These are phyloP conservation scores for Boletus tylopilopsis DNA, from an alignment of 768 basidiomycete genomes.

Conservation along the genomic window DNA sequence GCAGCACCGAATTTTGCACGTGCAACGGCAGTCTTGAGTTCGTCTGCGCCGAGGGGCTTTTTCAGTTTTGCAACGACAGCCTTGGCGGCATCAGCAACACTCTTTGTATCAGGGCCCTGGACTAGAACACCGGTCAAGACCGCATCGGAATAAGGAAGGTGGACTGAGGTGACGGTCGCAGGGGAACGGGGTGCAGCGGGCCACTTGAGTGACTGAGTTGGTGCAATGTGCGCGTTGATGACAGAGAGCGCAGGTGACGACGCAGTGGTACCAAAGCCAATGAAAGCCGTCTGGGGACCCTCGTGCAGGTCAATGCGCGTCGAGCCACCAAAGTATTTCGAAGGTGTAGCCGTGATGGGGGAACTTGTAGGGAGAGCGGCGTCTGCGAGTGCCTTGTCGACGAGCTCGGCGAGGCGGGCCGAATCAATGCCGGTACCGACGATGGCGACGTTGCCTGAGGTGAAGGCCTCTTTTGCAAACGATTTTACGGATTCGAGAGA, in stretches of 20 bases:
- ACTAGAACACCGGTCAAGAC: slow-evolving; percentile 81
- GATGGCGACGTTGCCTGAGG: slow-evolving; percentile 77
- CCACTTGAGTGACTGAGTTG: slow-evolving; percentile 85
- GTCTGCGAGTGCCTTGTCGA: slow-evolving; percentile 60
- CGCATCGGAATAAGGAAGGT: slow-evolving; percentile 90
- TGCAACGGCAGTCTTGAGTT: slow-evolving; percentile 74
- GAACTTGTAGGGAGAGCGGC: slow-evolving; percentile 33
- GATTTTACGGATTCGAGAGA: slow-evolving; percentile 67
- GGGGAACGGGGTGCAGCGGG: slow-evolving; percentile 54
- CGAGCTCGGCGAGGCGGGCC: slow-evolving; percentile 62
- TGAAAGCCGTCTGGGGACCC: slow-evolving; percentile 71
- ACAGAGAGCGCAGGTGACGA: slow-evolving; percentile 71
- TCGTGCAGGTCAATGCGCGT: slow-evolving; percentile 64
- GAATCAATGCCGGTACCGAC: slow-evolving; percentile 85
- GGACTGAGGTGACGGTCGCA: slow-evolving; percentile 66
- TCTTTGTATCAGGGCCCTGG: slow-evolving; percentile 59
- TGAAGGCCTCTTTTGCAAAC: slow-evolving; percentile 71
- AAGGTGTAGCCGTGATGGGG: slow-evolving; percentile 23
- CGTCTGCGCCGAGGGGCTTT: slow-evolving; percentile 57
- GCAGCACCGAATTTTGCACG: slow-evolving; percentile 89
- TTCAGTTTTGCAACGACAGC: slow-evolving; percentile 66
- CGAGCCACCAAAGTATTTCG: slow-evolving; percentile 82
- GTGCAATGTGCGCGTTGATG: slow-evolving; percentile 77
- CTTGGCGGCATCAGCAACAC: slow-evolving; percentile 65
- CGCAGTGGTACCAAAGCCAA: slow-evolving; percentile 80